phyloP scores from a whole-genome alignment of 345 rosid species.

The Leavenworthia alabamica region DNA sequence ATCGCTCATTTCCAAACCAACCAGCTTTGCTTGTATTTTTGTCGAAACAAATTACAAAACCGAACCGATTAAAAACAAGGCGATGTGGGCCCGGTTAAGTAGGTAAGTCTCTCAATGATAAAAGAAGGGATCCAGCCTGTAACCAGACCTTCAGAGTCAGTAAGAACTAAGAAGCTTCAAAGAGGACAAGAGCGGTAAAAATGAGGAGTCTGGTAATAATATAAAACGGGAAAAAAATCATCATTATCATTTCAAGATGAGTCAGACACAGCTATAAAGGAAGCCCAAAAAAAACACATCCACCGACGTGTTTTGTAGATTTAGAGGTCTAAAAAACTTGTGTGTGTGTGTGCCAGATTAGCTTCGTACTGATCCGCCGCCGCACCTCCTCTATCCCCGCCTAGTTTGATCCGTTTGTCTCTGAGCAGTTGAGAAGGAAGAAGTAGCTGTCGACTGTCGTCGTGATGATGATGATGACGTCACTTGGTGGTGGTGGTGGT shows the following conservation, averaged over 20 bases:
- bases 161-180: slow-evolving; percentile 25
- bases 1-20: too few relatives aligned
- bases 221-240: neutral
- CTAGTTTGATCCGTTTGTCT: neutral
- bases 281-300: neutral
- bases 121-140: slow-evolving; percentile 26
- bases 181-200: slow-evolving; percentile 17
- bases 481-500: slow-evolving; percentile 38
- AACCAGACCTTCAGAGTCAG: slow-evolving; percentile 26
- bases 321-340: slow-evolving; percentile 17
- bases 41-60: neutral
- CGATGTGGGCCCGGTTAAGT: slow-evolving; percentile 12
- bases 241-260: neutral
- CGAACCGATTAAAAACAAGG: neutral
- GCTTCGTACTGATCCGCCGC: slow-evolving; percentile 23
- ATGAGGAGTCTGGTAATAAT: neutral
- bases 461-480: slow-evolving; percentile 38
- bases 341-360: slow-evolving; percentile 22
- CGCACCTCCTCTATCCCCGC: slow-evolving; percentile 13
- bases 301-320: slow-evolving; percentile 28
- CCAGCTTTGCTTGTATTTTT: neutral
- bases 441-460: too few relatives aligned
- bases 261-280: slow-evolving; percentile 19
- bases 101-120: slow-evolving; percentile 8
- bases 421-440: neutral